Evolutionary conservation across 2,329 filamentous ascomycete species (phyloP), one percentile per base, ranked within the genome.

Genomic region (Thyridium curvatum): DNA sequence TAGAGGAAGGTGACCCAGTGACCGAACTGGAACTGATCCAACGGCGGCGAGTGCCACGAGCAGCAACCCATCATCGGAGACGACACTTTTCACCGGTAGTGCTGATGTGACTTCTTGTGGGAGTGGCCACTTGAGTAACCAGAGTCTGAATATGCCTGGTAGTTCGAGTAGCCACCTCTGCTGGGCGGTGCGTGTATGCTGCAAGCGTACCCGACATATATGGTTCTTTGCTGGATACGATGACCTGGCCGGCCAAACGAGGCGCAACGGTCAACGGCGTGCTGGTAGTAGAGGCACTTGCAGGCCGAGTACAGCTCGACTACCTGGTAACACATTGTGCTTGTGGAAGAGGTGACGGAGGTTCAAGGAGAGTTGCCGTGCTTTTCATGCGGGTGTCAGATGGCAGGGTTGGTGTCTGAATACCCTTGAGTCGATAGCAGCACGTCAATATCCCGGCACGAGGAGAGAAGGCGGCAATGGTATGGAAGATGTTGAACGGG

Each of bases 251-350:
- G 80, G 44, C 84, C 85, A 57, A 88, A 87, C 29, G 78, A 71
- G 35, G 79, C 71, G 58, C 89, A 95, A 44, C 85, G 84, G 55
- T 95, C 89, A 52, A 95, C 74, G 35, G 86, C 81, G 60, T 95
- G 90, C 55, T 83, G 75, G 69, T 91, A 87, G 71, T 95, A 94
- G 51, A 91, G 73, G 65, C 89, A 95, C 47, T 81, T 77, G 72
- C 89, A 95, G 40, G 84, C 86, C 40, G 88, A 82, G 69, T 89
- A 95, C 42, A 86, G 74, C 62, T 95, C 89, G 52, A 91, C 71
- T 45, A 95, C 66, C 65, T 90, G 86, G 56, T 87, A 90, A 57
- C 89, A 95, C 89, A 95, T 94, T 45, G 48, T 71, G 59, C 54
- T 30, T 44, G 44, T 43, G 37, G 14, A 21, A 5, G 12, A 18